phyloP scores from a whole-genome alignment of 108 stramenopile genomes.

The Nannochloropsis gaditana region DNA sequence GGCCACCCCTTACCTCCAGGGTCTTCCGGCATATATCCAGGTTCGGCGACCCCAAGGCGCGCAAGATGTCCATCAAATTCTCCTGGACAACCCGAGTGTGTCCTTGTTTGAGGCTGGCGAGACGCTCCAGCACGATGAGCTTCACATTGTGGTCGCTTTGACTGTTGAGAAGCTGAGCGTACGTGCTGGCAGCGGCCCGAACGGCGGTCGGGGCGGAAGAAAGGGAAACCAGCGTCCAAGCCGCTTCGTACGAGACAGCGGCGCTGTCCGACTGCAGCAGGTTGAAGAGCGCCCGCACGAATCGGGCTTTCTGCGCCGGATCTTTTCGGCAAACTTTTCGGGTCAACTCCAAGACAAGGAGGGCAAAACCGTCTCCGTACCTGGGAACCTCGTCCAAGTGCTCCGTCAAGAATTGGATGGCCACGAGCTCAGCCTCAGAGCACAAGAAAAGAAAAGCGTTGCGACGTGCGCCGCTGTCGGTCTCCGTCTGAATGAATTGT shows the following conservation, averaged over 20 bases:
- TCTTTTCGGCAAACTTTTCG: slow-evolving; percentile 82
- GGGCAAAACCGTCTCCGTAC: slow-evolving; percentile 71
- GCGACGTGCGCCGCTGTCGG: slow-evolving; percentile 82
- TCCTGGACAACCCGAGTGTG: slow-evolving; percentile 94
- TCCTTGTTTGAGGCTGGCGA: slow-evolving; percentile 79
- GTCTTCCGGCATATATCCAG: slow-evolving; percentile 95
- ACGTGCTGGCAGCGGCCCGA: slow-evolving; percentile 90
- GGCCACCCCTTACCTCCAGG: slow-evolving; percentile 50
- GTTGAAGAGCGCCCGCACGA: slow-evolving; percentile 87
- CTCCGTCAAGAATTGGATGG: slow-evolving; percentile 88
- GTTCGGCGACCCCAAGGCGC: slow-evolving; percentile 83
- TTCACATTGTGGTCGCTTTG: slow-evolving; percentile 98
- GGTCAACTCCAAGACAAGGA: slow-evolving; percentile 91
- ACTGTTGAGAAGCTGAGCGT: slow-evolving; percentile 86
- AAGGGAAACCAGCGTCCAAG: slow-evolving; percentile 95
- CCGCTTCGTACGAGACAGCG: slow-evolving; percentile 96
- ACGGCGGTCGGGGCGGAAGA: slow-evolving; percentile 94
- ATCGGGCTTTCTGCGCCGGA: slow-evolving; percentile 92
- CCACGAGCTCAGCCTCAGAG: slow-evolving; percentile 82
- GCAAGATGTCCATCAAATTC: slow-evolving; percentile 92
- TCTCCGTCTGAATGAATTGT: slow-evolving; percentile 68
- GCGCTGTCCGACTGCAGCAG: slow-evolving; percentile 81
- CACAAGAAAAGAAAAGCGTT: slow-evolving; percentile 99
- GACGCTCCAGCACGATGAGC: slow-evolving; percentile 89
- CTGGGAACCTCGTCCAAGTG: slow-evolving; percentile 75